Conservation (phyloP, 768 basidiomycete genomes). For the Tricholoma sp. region DNA sequence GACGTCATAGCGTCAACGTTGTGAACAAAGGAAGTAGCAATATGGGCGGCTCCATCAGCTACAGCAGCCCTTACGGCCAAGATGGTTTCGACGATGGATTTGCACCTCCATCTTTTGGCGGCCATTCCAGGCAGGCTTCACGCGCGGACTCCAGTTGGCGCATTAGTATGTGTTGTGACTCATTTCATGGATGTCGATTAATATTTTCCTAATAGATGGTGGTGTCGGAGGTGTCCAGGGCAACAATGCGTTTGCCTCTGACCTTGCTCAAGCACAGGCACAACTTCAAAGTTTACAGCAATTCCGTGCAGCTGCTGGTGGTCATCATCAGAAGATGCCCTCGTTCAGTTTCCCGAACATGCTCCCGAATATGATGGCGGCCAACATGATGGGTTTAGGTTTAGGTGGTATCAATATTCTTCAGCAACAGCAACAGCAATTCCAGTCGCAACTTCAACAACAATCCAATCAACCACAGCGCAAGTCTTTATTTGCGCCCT, state of each 20-base stretch:
- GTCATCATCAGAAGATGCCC: conserved; percentile 94
- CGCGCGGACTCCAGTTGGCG: conserved; percentile 85
- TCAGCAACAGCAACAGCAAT: conserved; percentile 92
- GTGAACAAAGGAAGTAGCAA: conserved; percentile 68
- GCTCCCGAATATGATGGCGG: conserved; percentile 96
- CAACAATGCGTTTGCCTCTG: conserved; percentile 63
- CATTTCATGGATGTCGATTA: not conserved
- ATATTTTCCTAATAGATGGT: conserved; percentile 46
- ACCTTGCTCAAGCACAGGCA: conserved; percentile 95
- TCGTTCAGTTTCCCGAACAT: conserved; percentile 98
- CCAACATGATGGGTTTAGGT: conserved; percentile 90
- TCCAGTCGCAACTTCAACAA: conserved; percentile 94
- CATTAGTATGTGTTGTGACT: conserved; percentile 56
- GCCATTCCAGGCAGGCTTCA: conserved; percentile 70
- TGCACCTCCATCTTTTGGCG: conserved; percentile 53
- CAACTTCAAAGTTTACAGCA: conserved; percentile 95
- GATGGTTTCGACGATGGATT: conserved; percentile 84
- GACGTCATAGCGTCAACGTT: conserved; percentile 89
- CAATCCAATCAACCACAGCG: conserved; percentile 90
- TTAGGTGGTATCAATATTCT: conserved; percentile 79
- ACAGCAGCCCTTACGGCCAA: conserved; percentile 41
- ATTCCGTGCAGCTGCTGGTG: conserved; percentile 92
- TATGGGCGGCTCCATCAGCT: conserved; percentile 43
- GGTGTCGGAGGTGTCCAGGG: conserved; percentile 67
- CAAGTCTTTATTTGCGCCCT: conserved; percentile 97